Evolutionary conservation across 2,329 filamentous ascomycete species (phyloP).

Genomic region (Fusarium azukiicola): DNA sequence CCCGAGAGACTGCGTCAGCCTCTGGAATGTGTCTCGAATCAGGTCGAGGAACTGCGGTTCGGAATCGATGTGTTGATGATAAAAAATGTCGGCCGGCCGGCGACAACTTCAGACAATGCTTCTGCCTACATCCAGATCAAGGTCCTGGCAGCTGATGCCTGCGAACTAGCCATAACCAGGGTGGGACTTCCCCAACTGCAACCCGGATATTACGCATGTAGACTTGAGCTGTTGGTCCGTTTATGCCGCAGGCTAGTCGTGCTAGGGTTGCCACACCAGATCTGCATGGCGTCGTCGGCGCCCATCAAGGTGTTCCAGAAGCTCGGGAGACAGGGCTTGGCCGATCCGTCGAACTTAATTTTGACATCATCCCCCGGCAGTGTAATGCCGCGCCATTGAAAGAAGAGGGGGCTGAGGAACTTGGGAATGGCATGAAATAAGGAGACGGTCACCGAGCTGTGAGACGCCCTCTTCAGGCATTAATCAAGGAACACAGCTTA

Average conservation of each 20-base stretch:
- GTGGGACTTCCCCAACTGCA: background rate
- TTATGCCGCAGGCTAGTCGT: background rate
- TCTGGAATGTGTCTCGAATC: background rate
- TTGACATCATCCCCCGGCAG: background rate
- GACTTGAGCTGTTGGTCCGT: background rate
- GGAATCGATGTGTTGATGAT: constrained; percentile 26
- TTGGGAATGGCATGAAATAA: background rate
- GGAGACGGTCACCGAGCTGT: background rate
- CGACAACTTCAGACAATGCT: accelerated
- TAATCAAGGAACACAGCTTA: too few relatives aligned
- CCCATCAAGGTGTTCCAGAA: constrained; percentile 7
- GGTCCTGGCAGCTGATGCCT: constrained; percentile 19
- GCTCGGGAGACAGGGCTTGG: background rate
- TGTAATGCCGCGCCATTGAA: background rate
- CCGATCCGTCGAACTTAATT: background rate
- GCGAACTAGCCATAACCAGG: background rate
- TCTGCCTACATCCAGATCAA: background rate
- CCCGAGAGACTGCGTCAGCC: background rate
- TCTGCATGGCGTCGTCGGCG: background rate
- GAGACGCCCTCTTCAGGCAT: too few relatives aligned
- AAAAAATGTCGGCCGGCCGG: background rate
- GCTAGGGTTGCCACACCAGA: background rate
- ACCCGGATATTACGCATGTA: background rate
- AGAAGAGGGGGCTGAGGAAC: background rate
- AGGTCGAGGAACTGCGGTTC: background rate